These are phyloP conservation scores for Chlamydomonas sp. DNA, from an alignment of 139 green algal species.

Conservation along the genomic window DNA sequence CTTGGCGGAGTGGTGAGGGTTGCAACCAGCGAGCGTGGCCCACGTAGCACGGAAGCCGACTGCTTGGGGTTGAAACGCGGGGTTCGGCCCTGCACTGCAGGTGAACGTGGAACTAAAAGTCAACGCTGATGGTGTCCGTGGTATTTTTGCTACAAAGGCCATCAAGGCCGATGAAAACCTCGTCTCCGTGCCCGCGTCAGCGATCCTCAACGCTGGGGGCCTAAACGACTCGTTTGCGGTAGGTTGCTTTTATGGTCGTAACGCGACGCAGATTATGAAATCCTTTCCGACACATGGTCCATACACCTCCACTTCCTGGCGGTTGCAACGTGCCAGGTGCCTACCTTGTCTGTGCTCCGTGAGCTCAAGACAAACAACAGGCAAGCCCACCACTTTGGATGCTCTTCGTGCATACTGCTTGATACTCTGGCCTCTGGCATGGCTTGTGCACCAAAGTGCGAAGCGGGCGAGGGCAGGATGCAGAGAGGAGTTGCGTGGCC, in stretches of 20 bases:
- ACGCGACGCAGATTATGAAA: background rate
- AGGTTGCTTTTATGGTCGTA: background rate
- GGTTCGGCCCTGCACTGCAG: background rate
- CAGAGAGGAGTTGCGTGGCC: no score
- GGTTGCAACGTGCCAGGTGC: conserved; percentile 1
- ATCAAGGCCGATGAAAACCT: background rate
- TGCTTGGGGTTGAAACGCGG: no score
- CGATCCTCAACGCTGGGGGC: conserved; percentile 6
- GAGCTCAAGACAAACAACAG: conserved; percentile 8
- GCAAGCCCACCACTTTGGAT: background rate
- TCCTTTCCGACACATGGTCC: background rate
- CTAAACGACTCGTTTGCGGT: conserved; percentile 1
- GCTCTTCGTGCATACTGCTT: no score
- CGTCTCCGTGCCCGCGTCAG: background rate
- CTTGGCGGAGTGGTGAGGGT: no score
- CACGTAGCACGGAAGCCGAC: no score
- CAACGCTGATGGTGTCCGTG: conserved; percentile 1
- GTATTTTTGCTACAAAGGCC: conserved; percentile 4
- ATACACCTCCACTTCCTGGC: background rate
- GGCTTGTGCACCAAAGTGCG: no score
- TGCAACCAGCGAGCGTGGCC: no score
- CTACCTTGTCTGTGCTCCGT: background rate
- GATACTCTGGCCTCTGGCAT: no score
- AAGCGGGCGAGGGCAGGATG: no score
- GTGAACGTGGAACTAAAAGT: background rate